Conservation (phyloP, 768 basidiomycete species). For the Lanmaoa pseudosensibilis region DNA sequence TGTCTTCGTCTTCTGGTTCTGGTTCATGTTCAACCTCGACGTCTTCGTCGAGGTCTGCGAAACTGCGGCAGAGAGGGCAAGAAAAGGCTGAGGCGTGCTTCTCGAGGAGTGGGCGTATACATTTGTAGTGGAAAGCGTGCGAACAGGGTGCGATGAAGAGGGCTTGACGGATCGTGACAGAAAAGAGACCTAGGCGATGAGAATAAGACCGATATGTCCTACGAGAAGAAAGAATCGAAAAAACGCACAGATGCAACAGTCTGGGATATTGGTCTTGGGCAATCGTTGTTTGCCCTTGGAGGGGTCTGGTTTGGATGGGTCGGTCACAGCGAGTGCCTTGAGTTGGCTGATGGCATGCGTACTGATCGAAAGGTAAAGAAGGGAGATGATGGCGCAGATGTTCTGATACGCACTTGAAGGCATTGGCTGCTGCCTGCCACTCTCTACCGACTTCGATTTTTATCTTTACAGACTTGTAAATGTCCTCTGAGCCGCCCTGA, state of each 20-base stretch:
- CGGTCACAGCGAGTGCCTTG: constrained; percentile 56
- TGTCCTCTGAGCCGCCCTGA: constrained; percentile 95
- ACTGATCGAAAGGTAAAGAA: constrained; percentile 34
- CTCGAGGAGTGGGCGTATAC: constrained; percentile 87
- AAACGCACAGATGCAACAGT: constrained; percentile 90
- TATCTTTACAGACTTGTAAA: constrained; percentile 97
- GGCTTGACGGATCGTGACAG: constrained; percentile 90
- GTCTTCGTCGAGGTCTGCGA: constrained; percentile 93
- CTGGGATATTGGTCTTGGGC: constrained; percentile 54
- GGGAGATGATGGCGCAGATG: neutral
- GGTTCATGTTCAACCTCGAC: constrained; percentile 68
- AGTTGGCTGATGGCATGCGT: constrained; percentile 81
- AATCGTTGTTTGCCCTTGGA: constrained; percentile 27
- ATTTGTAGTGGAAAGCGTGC: constrained; percentile 96
- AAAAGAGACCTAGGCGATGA: constrained; percentile 57
- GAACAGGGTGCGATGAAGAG: constrained; percentile 98
- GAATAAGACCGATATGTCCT: neutral
- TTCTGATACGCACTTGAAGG: constrained; percentile 67
- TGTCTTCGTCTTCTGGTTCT: constrained; percentile 30
- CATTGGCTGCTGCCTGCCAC: constrained; percentile 87
- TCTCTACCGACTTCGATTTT: constrained; percentile 85
- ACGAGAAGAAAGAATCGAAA: neutral
- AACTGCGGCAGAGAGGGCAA: constrained; percentile 93
- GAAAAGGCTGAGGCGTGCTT: constrained; percentile 91
- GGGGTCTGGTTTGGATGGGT: constrained; percentile 15